Conservation (phyloP, 192 early-diverging fungal genomes). For the Backusella parvicylindrica region DNA sequence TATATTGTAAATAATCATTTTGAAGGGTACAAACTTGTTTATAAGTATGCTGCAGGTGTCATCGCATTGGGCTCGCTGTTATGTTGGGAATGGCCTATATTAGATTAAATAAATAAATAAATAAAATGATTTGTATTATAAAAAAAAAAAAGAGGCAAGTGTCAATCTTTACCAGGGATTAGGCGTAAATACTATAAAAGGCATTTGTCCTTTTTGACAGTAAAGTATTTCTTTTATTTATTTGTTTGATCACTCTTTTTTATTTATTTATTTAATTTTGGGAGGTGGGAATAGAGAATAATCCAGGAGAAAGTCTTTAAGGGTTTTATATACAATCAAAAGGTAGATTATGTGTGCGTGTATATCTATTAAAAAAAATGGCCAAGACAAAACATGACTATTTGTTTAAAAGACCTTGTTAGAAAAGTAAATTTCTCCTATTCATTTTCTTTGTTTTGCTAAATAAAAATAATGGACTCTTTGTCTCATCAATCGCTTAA, state of each 20-base stretch:
- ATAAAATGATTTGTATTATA: not conserved
- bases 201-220: not conserved
- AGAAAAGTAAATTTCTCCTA: too few species aligned
- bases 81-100: conserved; percentile 14
- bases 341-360: too few species aligned
- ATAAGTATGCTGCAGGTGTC: not conserved
- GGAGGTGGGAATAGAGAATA: not conserved
- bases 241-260: not conserved
- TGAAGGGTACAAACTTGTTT: conserved; percentile 1
- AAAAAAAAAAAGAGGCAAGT: too few species aligned
- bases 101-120: not conserved
- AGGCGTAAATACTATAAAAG: not conserved
- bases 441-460: too few species aligned
- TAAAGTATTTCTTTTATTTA: not conserved
- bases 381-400: too few species aligned
- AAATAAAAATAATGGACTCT: too few species aligned
- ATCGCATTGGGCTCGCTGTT: not conserved
- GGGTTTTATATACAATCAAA: too few species aligned
- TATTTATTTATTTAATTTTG: not conserved
- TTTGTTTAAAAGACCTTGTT: too few species aligned
- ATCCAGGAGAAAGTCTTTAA: not conserved
- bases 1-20: not conserved
- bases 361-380: too few species aligned
- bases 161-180: not conserved
- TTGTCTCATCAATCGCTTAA: too few species aligned